phyloP scores from a whole-genome alignment of 257 asterid genomes.

The Nicotiana knightiana region DNA sequence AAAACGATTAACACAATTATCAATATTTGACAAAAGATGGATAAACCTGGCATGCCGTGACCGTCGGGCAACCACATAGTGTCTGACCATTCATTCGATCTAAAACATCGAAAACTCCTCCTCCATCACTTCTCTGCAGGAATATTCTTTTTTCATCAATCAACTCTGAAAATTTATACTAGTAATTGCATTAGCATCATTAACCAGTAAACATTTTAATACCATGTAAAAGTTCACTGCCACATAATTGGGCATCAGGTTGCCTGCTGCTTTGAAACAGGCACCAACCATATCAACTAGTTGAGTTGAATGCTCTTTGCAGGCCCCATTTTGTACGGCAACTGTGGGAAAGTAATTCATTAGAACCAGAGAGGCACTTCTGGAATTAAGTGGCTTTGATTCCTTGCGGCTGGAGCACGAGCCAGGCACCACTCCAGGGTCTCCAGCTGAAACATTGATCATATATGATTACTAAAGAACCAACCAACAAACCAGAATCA shows the following conservation, averaged over 20 bases:
- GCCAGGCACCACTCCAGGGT: constrained; percentile 69
- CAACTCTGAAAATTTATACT: neutral
- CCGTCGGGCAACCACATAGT: constrained; percentile 72
- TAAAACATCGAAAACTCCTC: constrained; percentile 79
- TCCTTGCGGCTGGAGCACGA: constrained; percentile 89
- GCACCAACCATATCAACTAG: constrained; percentile 58
- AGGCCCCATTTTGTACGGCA: constrained; percentile 82
- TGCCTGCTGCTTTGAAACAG: constrained; percentile 85
- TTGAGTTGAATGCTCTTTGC: constrained; percentile 82
- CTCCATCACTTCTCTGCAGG: constrained; percentile 96
- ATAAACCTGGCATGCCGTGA: constrained; percentile 82
- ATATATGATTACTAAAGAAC: constrained; percentile 16
- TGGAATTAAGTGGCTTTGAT: constrained; percentile 78
- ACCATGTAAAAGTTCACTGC: constrained; percentile 99
- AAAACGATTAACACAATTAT: neutral
- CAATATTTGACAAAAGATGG: neutral
- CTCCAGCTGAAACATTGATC: constrained; percentile 71
- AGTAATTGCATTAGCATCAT: neutral
- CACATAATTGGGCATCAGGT: constrained; percentile 73
- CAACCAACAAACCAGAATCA: constrained; percentile 17
- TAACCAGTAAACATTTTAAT: constrained; percentile 11
- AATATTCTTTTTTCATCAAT: neutral
- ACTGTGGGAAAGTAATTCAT: constrained; percentile 88
- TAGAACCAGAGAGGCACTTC: constrained; percentile 64
- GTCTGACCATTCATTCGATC: constrained; percentile 89